A percentile compares a stretch with the other conserved stretches of the same genome.
Evolutionary conservation across 2,329 filamentous ascomycete species (phyloP).

Genomic region (Calonectria pseudoturangicola): DNA sequence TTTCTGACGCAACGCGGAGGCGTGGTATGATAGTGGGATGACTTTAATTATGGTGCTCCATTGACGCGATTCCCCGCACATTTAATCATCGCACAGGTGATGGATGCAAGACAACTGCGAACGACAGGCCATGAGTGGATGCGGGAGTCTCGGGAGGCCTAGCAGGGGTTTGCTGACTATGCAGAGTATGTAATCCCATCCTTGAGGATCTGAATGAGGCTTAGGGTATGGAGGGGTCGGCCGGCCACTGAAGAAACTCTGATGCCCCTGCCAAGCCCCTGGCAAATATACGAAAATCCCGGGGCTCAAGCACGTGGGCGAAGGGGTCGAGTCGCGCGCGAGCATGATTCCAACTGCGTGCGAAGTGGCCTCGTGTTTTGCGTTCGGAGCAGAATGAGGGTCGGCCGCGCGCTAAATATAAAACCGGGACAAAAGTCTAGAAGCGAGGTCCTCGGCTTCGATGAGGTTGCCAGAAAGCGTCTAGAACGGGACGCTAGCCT

Average conservation of each 20-base stretch:
- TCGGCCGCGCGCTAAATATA: constrained; percentile 7
- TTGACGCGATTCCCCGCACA: constrained; percentile 18
- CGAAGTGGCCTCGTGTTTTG: neutral
- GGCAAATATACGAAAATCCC: constrained; percentile 17
- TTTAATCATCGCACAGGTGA: neutral
- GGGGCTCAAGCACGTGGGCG: constrained; percentile 10
- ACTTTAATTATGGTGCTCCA: constrained; percentile 24
- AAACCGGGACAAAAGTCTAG: neutral
- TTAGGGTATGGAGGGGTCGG: neutral
- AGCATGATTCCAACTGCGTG: neutral
- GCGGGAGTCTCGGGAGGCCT: constrained; percentile 20
- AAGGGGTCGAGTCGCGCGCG: neutral
- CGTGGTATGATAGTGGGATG: constrained; percentile 26
- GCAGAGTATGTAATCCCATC: constrained; percentile 5
- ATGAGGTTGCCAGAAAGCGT: neutral
- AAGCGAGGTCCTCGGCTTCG: constrained; percentile 9
- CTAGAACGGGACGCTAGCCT: neutral
- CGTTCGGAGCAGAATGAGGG: neutral
- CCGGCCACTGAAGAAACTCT: constrained; percentile 7
- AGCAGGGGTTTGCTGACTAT: constrained; percentile 24
- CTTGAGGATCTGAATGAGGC: neutral
- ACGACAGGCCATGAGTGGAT: constrained; percentile 17
- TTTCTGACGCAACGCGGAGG: constrained; percentile 16
- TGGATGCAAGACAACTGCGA: constrained; percentile 19
- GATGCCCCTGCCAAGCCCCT: neutral